These are phyloP conservation scores for Phytophthora kernoviae DNA, from an alignment of 352 stramenopile genomes.

Conservation along the genomic window DNA sequence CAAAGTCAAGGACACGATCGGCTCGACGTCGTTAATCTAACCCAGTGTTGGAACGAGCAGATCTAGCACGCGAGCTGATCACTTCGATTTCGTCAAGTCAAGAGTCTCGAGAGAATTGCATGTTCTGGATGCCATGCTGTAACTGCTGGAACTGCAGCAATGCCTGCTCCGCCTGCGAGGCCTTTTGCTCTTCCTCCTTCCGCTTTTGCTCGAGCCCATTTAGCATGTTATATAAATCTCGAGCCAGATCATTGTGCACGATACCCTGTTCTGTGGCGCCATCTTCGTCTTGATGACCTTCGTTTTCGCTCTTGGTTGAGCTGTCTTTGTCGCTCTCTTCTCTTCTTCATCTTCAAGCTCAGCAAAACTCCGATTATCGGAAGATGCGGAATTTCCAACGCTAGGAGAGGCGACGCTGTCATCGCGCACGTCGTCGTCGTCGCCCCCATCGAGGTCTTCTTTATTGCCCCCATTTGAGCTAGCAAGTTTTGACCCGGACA, in stretches of 20 bases:
- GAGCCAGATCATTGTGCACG: conserved; percentile 40
- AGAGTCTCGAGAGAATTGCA: conserved; percentile 29
- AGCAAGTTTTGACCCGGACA: conserved; percentile 6
- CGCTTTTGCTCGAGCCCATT: conserved; percentile 57
- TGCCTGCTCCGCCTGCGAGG: conserved; percentile 46
- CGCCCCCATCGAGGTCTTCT: background rate
- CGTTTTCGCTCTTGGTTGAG: conserved; percentile 11
- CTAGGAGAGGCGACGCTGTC: background rate
- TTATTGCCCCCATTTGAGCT: conserved; percentile 1
- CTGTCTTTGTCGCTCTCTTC: conserved; percentile 28
- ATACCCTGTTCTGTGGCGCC: background rate
- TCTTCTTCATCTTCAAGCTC: conserved; percentile 39
- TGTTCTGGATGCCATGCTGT: conserved; percentile 39
- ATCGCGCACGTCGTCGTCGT: conserved; percentile 1
- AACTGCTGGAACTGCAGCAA: conserved; percentile 58
- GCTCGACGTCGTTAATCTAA: too few relatives aligned
- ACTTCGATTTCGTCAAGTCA: conserved; percentile 9
- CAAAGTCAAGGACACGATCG: conserved; percentile 60
- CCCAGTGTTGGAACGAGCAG: too few relatives aligned
- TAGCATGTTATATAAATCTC: conserved; percentile 69
- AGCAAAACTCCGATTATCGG: conserved; percentile 10
- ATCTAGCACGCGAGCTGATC: background rate
- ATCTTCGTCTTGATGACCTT: conserved; percentile 8
- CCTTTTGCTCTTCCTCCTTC: conserved; percentile 72
- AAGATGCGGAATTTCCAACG: conserved; percentile 4